A percentile compares a stretch with the other conserved stretches of the same genome.
These are phyloP conservation scores for Vaccinium vitisidaea DNA, from an alignment of 148 eudicot species.

Conservation along the genomic window DNA sequence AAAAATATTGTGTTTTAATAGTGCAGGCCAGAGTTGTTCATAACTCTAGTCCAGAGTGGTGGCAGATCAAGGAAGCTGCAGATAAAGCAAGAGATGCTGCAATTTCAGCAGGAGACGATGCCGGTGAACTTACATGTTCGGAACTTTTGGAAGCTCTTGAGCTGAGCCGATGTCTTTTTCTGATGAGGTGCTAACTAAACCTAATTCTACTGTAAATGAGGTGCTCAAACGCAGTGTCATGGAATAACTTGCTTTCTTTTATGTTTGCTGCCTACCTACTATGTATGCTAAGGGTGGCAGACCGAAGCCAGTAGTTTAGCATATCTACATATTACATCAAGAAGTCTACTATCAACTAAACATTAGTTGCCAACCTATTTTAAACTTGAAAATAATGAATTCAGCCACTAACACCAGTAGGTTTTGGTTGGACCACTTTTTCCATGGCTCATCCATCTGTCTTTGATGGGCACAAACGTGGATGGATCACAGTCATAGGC, in stretches of 20 bases:
- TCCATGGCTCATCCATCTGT: neutral
- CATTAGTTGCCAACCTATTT: constrained; percentile 8
- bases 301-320: constrained; percentile 3
- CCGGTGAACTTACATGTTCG: constrained; percentile 87
- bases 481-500: constrained; percentile 4
- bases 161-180: constrained; percentile 82
- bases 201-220: constrained; percentile 15
- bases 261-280: constrained; percentile 12
- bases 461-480: neutral
- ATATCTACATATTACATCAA: neutral
- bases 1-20: neutral
- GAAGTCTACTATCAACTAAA: neutral
- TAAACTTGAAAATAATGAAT: neutral
- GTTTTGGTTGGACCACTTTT: neutral
- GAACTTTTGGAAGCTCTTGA: constrained; percentile 99
- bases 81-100: constrained; percentile 83
- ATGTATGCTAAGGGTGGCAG: neutral
- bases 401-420: neutral
- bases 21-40: constrained; percentile 92
- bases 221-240: constrained; percentile 10
- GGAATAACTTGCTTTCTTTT: constrained; percentile 17
- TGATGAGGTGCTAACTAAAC: constrained; percentile 70
- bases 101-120: constrained; percentile 69
- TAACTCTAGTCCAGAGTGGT: constrained; percentile 80
- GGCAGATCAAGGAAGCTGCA: constrained; percentile 87